Evolutionary conservation across 179 eudicot genomes (phyloP), one percentile per base, ranked within the genome.

Genomic region (Heliamphora pulchella): DNA sequence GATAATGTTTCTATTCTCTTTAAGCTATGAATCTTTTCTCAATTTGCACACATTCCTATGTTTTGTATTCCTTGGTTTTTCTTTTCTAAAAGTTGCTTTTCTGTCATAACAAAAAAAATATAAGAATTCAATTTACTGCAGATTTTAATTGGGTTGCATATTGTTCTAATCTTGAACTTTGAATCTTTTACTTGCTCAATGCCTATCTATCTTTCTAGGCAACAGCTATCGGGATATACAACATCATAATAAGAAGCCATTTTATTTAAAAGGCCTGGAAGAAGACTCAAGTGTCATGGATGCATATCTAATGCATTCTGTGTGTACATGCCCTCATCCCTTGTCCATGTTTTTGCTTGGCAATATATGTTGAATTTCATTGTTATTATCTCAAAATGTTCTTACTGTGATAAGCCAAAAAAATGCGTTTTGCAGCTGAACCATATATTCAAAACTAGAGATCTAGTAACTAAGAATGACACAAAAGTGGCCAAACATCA

Each of bases 271-370:
- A 90, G 96, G 96, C 55, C 65, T 79, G 70, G 90, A 91, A 81
- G 99, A 94, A 85, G 99, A 96, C 82, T 88, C 91, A 82, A 87
- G 85, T 80, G 82, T 89, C 81, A 90, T 91, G 98, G 97, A 94
- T 83, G 97, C 93, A 22, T 96, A 96, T 85, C 66, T 92, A 75
- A 88, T 94, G 92, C 99, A 94, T 83, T 87, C 90, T 79, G 99
- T 96, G 71, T 44, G 97, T 86, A 69, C 67, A 81, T 55, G 48
- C 50, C 75, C 69, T 76, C 58, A 51, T 78, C 17, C 62, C 11
- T 48, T 31, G 1, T 75, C 14, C 58, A 20, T 79, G 13, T 62
- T 83, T 70, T 41, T 55, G 22, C 46, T 74, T 73, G 50, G 53
- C 31, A 58, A 9, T 77, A 46, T 61, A 62, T n/a, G 50, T 15